Base-by-base conservation (phyloP, 225 moss, liverwort and hornwort species). In the Pseudisothecium myosuroides region DNA sequence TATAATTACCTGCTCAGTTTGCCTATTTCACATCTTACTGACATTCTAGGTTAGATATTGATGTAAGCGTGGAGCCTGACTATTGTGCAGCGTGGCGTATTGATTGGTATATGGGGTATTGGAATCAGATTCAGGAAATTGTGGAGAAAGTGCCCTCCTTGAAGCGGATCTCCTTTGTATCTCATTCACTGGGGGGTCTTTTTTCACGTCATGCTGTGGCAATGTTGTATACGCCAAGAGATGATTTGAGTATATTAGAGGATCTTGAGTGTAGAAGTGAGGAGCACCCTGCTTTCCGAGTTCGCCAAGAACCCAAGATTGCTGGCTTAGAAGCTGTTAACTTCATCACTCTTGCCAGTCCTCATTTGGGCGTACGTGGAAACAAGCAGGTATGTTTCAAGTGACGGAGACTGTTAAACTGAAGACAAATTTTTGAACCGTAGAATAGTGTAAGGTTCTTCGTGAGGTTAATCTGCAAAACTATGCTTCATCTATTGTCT, bases 301-400 rank as follows among this genome's bases (percentile, higher is more conserved):
- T 59, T 65, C 91, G 89, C 49, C 85, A 54, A 47, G 93, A 93
- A 88, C 87, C 93, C 76, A 95, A 74, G 47, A 92, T 99, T 64
- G 96, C 97, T 79, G 96, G 97, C 66, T 90, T 99, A 91, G 96
- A 96, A 85, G 96, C 99, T 62, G 90, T 94, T 66, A 95, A 94
- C 83, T 96, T 96, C 89, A 90, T 99, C 88, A 96, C 96, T 65
- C 97, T 99, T 65, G 99, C 99, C 75, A 96, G 96, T 85, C 99
- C 99, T 85, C 99, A 99, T 92, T 91, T 97, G 86, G 99, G 99
- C 72, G 97, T 99, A 34, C 95, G 97, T 67, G 99, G 99, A 88
- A 95, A 93, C 87, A 61, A 93, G 34, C 99, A 99, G 96, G 99
- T 97, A 77, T 68, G 56, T 85, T 54, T 58, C 36, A 68, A 78